These are phyloP conservation scores for Xylaria sp. DNA, from an alignment of 2,329 filamentous ascomycete species.

Conservation along the genomic window DNA sequence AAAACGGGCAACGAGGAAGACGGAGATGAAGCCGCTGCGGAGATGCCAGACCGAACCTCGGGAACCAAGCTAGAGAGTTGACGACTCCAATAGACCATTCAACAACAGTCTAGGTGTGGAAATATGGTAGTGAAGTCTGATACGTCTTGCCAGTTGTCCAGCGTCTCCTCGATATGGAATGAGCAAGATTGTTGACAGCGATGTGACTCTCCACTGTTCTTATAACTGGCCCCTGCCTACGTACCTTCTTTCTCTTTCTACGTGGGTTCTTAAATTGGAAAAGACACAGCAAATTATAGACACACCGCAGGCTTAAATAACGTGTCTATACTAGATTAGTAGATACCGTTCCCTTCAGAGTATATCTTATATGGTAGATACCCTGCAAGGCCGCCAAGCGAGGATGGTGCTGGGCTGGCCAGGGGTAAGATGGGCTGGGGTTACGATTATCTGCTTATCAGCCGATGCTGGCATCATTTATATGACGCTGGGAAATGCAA, in stretches of 20 bases:
- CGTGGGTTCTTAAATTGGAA: background rate
- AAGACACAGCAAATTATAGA: background rate
- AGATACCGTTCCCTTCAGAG: background rate
- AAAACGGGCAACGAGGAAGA: conserved; percentile 47
- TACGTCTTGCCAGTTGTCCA: background rate
- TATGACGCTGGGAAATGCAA: background rate
- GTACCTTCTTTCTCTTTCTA: too few relatives aligned
- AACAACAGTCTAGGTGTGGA: background rate
- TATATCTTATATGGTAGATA: too few relatives aligned
- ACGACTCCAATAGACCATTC: background rate
- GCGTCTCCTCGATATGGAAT: background rate
- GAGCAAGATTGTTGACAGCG: background rate
- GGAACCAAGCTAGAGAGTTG: conserved; percentile 12
- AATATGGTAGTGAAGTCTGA: background rate
- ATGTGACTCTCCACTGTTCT: background rate
- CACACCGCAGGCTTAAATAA: too few relatives aligned
- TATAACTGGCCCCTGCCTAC: background rate
- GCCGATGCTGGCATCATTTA: background rate
- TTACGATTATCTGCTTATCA: background rate
- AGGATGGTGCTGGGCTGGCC: background rate
- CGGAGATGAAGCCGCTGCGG: conserved; percentile 31
- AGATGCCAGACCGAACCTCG: conserved; percentile 15
- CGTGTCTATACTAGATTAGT: background rate
- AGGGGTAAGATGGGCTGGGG: background rate
- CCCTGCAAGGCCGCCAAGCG: too few relatives aligned